Base-by-base conservation (phyloP, 164 flowering plant species). In the Malania oleifera region DNA sequence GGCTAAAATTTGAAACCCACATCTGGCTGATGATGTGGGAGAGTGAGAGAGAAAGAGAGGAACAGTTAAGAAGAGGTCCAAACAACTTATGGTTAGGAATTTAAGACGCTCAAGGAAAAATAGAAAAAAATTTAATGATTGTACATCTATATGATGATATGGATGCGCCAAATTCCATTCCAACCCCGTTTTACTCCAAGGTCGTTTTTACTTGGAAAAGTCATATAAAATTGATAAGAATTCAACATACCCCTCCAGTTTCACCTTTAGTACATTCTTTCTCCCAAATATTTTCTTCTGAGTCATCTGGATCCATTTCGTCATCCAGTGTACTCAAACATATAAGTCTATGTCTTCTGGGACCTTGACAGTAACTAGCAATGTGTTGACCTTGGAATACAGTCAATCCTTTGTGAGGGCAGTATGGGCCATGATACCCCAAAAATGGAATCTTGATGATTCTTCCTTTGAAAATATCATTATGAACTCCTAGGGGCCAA, bases 181-280 rank as follows among this genome's bases (percentile, higher is more conserved):
- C 15, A 20, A 54, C 44, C 18, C 8, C 15, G 22, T 53, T 37
- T 24, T 14, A 31, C 27, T 38, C 59, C 15, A 41, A 25, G 22
- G 44, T 7, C 28, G 6, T 4, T 31, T 31, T 31, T 31, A 4
- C 9, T 31, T 31, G 4, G 35, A 31, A 4, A 24, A 39, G 20
- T 39, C 24, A 40, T 15, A 15, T 20, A 37, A 20, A 22, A 38
- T 19, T n/a, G 23, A 18, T 2, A 22, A 50, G 31, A 12, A 17
- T 47, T 22, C n/a, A 43, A 61, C 80, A 38, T 71, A 79, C 86
- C 70, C 65, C 76, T 57, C 29, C 70, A 54, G 29, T 46, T 65
- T 70, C 71, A 10, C 41, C 67, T 28, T 67, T 48, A 19, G 73
- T 17, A 60, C 72, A 31, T 54, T 73, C 77, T 20, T 67, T 66